Base-by-base conservation (phyloP, 2,329 filamentous ascomycete genomes). In the Botrytis fabae region DNA sequence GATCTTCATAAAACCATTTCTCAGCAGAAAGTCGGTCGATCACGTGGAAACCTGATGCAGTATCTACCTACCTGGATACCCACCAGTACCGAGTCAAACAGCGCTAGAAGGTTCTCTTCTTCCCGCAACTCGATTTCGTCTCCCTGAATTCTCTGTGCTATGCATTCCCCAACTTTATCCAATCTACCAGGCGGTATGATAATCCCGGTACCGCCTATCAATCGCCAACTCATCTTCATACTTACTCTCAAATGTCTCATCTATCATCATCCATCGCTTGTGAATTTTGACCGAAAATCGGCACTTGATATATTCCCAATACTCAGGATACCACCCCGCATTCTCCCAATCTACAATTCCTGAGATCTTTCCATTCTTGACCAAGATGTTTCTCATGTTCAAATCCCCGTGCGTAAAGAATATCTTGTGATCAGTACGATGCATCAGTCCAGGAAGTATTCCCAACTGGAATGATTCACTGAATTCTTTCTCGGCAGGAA, bases 331-430 rank as follows among this genome's bases (percentile, higher is more conserved):
- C 40, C 38, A 65, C 1, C 62, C 62, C 1, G 62, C 1, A 22
- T 44, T 44, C 9, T 65, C 62, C 40, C 62, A 65, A 46, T 65
- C 62, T 2, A 65, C 40, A 8, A 65, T 65, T 6, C 62, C 62
- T 7, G 40, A 44, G 6, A 65, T 44, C 5, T 40, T 42, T 5
- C 62, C 62, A 46, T 65, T 40, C 18, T 46, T 28, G 6, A 65
- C 18, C 40, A 65, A 16, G 10, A 65, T 65, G 2, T 65, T 46
- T 2, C 28, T 65, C 42, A 46, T 46, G 25, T 65, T 65, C 12
- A 65, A 35, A 65, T 65, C 40, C 7, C n/a, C 1, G 28, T 65
- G 62, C 2, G 62, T 32, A 16, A 65, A 65, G 1, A 16, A 2
- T 20, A 35, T 65, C 28, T 46, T 40, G 4, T 46, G 62, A 62